Conservation (phyloP, 2,329 filamentous ascomycete species). For the Ophiostoma populinum region DNA sequence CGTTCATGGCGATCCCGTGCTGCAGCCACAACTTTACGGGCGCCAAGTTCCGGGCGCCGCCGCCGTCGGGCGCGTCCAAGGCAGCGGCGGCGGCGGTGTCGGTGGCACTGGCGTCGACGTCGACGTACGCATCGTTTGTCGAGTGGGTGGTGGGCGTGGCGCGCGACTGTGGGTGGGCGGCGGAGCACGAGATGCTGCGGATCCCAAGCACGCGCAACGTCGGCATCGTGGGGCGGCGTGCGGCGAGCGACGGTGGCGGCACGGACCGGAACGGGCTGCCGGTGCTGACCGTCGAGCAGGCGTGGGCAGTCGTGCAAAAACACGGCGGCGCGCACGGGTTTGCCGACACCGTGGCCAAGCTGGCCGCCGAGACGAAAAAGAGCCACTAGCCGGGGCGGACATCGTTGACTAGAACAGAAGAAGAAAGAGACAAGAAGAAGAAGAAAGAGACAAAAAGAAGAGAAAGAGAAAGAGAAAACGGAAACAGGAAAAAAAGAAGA, state of each 20-base stretch:
- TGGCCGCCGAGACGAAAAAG: slow-evolving; percentile 5
- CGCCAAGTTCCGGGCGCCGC: slow-evolving; percentile 49
- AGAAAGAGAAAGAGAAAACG: not conserved
- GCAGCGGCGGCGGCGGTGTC: slow-evolving; percentile 32
- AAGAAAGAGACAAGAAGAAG: not conserved
- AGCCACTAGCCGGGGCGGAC: no score
- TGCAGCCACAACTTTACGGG: slow-evolving; percentile 81
- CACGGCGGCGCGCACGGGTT: slow-evolving; percentile 42
- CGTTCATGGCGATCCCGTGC: slow-evolving; percentile 88
- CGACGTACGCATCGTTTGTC: slow-evolving; percentile 70
- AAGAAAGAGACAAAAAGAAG: not conserved
- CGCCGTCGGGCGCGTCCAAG: slow-evolving; percentile 28
- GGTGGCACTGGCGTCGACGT: slow-evolving; percentile 31
- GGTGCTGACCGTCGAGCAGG: slow-evolving; percentile 14
- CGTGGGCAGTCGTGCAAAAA: slow-evolving; percentile 24
- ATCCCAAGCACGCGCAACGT: slow-evolving; percentile 88
- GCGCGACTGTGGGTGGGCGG: slow-evolving; percentile 51
- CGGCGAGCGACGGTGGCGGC: no score
- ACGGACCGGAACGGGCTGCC: slow-evolving; percentile 13
- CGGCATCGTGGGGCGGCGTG: no score
- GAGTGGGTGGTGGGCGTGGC: slow-evolving; percentile 59
- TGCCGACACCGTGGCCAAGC: slow-evolving; percentile 27
- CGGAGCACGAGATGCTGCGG: slow-evolving; percentile 71
- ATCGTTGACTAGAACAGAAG: no score
- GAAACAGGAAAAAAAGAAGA: not conserved